phyloP scores from a whole-genome alignment of 495 filamentous ascomycete species.

The Trypethelium eluteriae region DNA sequence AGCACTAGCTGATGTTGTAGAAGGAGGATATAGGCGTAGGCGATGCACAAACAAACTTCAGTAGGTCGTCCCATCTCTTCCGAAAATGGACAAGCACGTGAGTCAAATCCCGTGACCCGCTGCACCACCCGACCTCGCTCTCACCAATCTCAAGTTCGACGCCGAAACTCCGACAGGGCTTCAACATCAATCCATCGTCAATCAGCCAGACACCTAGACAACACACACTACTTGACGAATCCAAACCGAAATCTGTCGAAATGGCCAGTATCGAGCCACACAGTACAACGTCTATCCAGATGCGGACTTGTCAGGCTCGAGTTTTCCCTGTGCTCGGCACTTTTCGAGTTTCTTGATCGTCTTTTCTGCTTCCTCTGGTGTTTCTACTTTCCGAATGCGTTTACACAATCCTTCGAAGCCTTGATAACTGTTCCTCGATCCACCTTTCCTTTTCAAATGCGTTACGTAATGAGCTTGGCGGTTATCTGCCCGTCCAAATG shows the following conservation, averaged over 20 bases:
- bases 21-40: too few species aligned
- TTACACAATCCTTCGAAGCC: background rate
- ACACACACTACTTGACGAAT: background rate
- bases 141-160: background rate
- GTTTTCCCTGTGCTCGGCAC: background rate
- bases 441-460: background rate
- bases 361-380: background rate
- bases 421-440: background rate
- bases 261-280: background rate
- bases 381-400: background rate
- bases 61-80: background rate
- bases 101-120: background rate
- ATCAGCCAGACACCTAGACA: background rate
- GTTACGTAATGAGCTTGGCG: slow-evolving; percentile 4
- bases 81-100: background rate
- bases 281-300: background rate
- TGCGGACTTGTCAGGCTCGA: background rate
- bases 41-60: too few species aligned
- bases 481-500: slow-evolving; percentile 4
- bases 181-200: background rate
- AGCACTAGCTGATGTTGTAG: too few species aligned
- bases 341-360: slow-evolving; percentile 6
- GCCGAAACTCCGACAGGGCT: background rate
- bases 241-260: background rate
- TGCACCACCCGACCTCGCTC: background rate